These are phyloP conservation scores for Rhynchosporium secalis DNA, from an alignment of 2,329 filamentous ascomycete genomes.

Conservation along the genomic window DNA sequence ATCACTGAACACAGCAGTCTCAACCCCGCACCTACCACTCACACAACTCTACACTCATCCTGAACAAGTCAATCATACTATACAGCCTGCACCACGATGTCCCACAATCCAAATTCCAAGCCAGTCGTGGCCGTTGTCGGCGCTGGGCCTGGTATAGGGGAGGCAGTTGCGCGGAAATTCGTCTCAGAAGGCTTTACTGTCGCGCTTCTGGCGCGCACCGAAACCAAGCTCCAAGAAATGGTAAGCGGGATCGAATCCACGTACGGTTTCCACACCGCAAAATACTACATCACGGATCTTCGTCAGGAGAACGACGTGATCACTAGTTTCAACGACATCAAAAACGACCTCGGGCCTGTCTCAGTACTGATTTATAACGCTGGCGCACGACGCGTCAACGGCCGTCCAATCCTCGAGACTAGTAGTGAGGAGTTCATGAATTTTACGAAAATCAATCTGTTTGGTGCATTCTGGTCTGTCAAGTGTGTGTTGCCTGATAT, in stretches of 20 bases:
- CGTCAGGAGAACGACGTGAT: slow-evolving; percentile 24
- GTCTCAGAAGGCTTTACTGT: slow-evolving; percentile 26
- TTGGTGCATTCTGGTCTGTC: slow-evolving; percentile 29
- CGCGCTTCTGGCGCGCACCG: slow-evolving; percentile 29
- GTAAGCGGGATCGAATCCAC: slow-evolving; percentile 20
- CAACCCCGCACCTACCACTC: neutral
- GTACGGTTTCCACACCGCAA: slow-evolving; percentile 22
- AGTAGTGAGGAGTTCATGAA: slow-evolving; percentile 28
- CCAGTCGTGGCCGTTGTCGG: slow-evolving; percentile 30
- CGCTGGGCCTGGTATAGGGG: slow-evolving; percentile 29
- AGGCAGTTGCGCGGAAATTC: slow-evolving; percentile 30
- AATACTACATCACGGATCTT: slow-evolving; percentile 29
- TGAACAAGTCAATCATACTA: neutral
- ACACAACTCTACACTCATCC: neutral
- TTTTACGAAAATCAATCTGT: slow-evolving; percentile 32
- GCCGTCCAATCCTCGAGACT: slow-evolving; percentile 27
- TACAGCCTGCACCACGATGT: slow-evolving; percentile 3
- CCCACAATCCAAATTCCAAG: slow-evolving; percentile 22
- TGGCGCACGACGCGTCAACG: slow-evolving; percentile 29
- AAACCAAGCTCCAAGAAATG: slow-evolving; percentile 28
- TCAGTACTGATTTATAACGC: slow-evolving; percentile 29
- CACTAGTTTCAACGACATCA: slow-evolving; percentile 31
- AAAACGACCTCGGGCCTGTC: slow-evolving; percentile 22
- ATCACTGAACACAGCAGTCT: neutral
- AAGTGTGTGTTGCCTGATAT: slow-evolving; percentile 30